phyloP scores from a whole-genome alignment of 2,329 filamentous ascomycete species.

The Colletotrichum magnum region DNA sequence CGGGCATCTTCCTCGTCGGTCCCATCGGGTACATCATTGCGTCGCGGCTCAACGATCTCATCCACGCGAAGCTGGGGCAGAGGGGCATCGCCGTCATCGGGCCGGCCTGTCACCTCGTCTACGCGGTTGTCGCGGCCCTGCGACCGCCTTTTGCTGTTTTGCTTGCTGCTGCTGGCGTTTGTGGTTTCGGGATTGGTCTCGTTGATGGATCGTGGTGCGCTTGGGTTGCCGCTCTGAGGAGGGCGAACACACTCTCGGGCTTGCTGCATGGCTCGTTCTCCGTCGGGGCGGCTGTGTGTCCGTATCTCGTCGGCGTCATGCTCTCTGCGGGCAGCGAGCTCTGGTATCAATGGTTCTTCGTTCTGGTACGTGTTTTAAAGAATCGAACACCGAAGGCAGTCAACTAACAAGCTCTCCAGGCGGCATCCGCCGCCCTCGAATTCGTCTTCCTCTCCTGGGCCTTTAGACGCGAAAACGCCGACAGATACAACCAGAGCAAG shows the following conservation, averaged over 20 bases:
- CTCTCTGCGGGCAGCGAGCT: slow-evolving; percentile 71
- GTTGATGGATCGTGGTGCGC: slow-evolving; percentile 61
- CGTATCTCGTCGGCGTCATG: slow-evolving; percentile 80
- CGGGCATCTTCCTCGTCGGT: slow-evolving; percentile 58
- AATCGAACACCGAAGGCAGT: background rate
- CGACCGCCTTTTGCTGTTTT: slow-evolving; percentile 80
- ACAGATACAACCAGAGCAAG: slow-evolving; percentile 63
- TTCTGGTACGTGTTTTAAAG: slow-evolving; percentile 67
- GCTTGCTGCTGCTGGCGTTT: slow-evolving; percentile 73
- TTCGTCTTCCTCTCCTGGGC: slow-evolving; percentile 63
- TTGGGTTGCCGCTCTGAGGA: slow-evolving; percentile 57
- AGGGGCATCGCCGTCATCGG: slow-evolving; percentile 61
- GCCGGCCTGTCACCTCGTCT: slow-evolving; percentile 58
- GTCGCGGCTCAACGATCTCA: slow-evolving; percentile 53
- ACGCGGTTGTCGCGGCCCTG: slow-evolving; percentile 74
- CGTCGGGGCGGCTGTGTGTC: slow-evolving; percentile 77
- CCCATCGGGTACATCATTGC: slow-evolving; percentile 60
- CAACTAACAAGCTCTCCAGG: background rate
- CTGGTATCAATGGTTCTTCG: slow-evolving; percentile 84
- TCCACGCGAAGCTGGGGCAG: slow-evolving; percentile 71
- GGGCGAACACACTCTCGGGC: slow-evolving; percentile 71
- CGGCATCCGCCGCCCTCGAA: slow-evolving; percentile 68
- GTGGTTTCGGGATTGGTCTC: slow-evolving; percentile 55
- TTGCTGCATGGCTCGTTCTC: slow-evolving; percentile 81
- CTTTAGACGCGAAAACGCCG: slow-evolving; percentile 75